Evolutionary conservation across 2,329 filamentous ascomycete species (phyloP).

Genomic region (Phialophora macrospora): DNA sequence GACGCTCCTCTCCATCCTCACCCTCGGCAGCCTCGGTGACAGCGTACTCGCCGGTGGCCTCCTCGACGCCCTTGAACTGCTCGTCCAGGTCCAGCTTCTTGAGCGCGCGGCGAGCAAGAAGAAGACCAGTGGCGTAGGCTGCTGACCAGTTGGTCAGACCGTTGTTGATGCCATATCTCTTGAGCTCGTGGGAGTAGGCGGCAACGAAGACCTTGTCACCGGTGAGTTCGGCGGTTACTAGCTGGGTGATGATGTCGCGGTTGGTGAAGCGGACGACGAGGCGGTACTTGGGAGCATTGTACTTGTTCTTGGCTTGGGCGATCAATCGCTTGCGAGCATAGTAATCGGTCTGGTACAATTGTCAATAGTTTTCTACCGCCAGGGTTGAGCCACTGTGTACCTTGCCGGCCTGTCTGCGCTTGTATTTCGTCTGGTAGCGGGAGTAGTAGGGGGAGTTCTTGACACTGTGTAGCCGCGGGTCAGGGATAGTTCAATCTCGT

Average conservation of each 20-base stretch:
- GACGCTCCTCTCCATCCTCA: slow-evolving; percentile 83
- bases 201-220: slow-evolving; percentile 96
- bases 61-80: slow-evolving; percentile 93
- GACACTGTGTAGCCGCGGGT: slow-evolving; percentile 52
- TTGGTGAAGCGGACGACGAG: slow-evolving; percentile 99
- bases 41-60: slow-evolving; percentile 93
- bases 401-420: slow-evolving; percentile 86
- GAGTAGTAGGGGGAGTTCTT: slow-evolving; percentile 99
- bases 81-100: slow-evolving; percentile 96
- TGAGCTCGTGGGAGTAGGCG: slow-evolving; percentile 97
- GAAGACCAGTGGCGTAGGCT: slow-evolving; percentile 93
- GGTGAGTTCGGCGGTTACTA: slow-evolving; percentile 92
- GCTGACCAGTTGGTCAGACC: slow-evolving; percentile 99
- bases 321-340: slow-evolving; percentile 99
- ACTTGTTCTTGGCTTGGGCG: slow-evolving; percentile 99
- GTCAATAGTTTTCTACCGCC: slow-evolving; percentile 10
- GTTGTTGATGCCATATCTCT: slow-evolving; percentile 95
- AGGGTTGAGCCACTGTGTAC: slow-evolving; percentile 23
- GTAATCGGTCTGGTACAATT: slow-evolving; percentile 82
- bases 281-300: slow-evolving; percentile 99
- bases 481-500: slow-evolving; percentile 3
- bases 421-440: slow-evolving; percentile 99
- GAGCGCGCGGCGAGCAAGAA: slow-evolving; percentile 94
- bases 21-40: slow-evolving; percentile 93
- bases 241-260: slow-evolving; percentile 98